These are phyloP conservation scores for Dactylorhiza incarnata DNA, from an alignment of 106 monocot species.

Conservation along the genomic window DNA sequence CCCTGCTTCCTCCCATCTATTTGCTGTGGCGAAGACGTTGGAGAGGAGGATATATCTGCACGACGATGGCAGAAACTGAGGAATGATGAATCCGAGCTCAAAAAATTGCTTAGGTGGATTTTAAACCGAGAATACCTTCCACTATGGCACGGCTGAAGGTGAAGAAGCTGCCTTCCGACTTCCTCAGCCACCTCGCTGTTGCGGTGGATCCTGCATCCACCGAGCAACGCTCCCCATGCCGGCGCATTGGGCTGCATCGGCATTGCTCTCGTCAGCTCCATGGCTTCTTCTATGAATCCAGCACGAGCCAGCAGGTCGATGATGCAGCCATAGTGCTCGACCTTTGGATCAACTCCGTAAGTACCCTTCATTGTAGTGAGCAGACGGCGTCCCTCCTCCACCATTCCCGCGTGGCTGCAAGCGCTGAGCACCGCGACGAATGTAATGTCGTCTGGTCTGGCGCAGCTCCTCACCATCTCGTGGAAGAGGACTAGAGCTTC, in stretches of 20 bases:
- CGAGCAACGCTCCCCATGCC: constrained; percentile 48
- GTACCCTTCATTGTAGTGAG: constrained; percentile 27
- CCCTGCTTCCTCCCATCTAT: constrained; percentile 37
- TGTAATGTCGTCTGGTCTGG: constrained; percentile 37
- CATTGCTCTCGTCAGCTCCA: constrained; percentile 30
- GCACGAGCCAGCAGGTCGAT: constrained; percentile 53
- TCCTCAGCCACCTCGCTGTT: constrained; percentile 30
- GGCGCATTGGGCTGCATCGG: constrained; percentile 49
- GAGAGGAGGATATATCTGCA: constrained; percentile 51
- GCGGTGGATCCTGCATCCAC: constrained; percentile 48
- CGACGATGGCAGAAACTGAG: neutral
- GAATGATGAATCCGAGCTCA: neutral
- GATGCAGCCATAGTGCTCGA: constrained; percentile 51
- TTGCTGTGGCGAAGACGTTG: constrained; percentile 42
- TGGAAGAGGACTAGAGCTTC: constrained; percentile 23
- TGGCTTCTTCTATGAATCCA: constrained; percentile 41
- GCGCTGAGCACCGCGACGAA: constrained; percentile 49
- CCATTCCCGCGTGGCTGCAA: constrained; percentile 52
- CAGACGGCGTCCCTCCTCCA: constrained; percentile 27
- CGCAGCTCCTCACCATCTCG: constrained; percentile 23
- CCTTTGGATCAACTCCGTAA: constrained; percentile 24
- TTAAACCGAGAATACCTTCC: constrained; percentile 33
- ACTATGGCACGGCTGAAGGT: constrained; percentile 46
- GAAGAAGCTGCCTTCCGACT: constrained; percentile 33
- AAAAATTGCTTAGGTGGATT: neutral